Evolutionary conservation across 805 yeast genomes (phyloP), one percentile per base, ranked within the genome.

Genomic region (Komagataella ulmi): DNA sequence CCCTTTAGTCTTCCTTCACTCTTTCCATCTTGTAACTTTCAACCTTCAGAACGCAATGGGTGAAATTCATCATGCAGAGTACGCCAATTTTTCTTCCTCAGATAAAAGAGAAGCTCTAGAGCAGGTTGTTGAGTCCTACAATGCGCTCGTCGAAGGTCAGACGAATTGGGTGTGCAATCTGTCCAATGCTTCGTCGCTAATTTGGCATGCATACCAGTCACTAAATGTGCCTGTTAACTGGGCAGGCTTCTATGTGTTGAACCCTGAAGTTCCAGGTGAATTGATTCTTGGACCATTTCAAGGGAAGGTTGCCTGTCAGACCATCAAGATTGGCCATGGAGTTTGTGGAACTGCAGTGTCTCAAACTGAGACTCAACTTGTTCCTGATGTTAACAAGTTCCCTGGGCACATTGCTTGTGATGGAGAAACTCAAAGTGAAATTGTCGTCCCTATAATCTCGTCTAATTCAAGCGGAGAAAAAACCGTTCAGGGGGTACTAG

Each of bases 341-440:
- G 98, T 91, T 0, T 93, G 98, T 68, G 98, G 99, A 4, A 69
- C 78, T 1, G 95, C 96, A 1, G 96, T 95, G 0, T 54, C 61
- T 0, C 56, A 70, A 0, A 65, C 66, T 52, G 51, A 64, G 47
- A 85, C 96, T 1, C 96, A 88, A 61, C 61, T 89, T 6, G 97
- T 91, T 8, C 72, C 75, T 1, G 79, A 91, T 63, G 98, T 91
- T 2, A 73, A 83, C 18, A 64, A 76, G 57, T 88, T 80, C 59
- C 95, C 96, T 0, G 95, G 95, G 1, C 98, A 91, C 63, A 93
- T 91, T 56, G 98, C 98, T 0, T 91, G 99, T 68, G 99, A 93
- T 67, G 96, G 96, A 0, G 96, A 83, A 53, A 91, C 98, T 0
- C 76, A 84, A 56, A 85, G 96, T 64, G 99, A 91, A 62, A 85